Evolutionary conservation across 768 basidiomycete genomes (phyloP), one percentile per base, ranked within the genome.

Genomic region (Phaeolepiota aurea): DNA sequence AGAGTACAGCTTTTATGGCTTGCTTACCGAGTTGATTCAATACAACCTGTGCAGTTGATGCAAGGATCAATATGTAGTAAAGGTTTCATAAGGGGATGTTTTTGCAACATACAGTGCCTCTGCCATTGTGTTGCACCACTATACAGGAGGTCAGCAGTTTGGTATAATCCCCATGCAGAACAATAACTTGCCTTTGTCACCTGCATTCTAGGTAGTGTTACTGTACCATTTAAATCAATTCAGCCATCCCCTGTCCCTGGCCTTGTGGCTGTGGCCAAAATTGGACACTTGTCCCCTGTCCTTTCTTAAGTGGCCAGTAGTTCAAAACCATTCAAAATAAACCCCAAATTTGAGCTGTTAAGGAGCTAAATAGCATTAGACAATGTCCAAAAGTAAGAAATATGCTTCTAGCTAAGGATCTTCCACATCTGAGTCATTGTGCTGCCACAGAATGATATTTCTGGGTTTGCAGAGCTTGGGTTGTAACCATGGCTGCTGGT

Each of bases 121-220:
- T 61, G 33, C 63, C 62, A 37, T 65, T 65, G 53, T 65, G 62
- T 40, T 65, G 63, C 32, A 65, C 48, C 22, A 64, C 58, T 54
- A 33, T 20, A 34, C 14, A 13, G 4, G 12, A 13, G 9, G 11
- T 41, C 5, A 41, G 3, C 5, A 12, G 20, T 10, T 11, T 38
- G 20, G 19, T 14, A 16, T 22, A 38, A 14, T 11, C 9, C 16
- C 9, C 9, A 5, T 12, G 11, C 9, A 20, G 11, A 25, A 16
- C 37, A 36, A 35, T 2, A 31, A 31, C 28, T 18, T 10, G 3
- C 56, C 49, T 47, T 64, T 63, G 45, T 63, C 62, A 4, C 51
- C 51, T 3, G 61, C 61, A 34, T 59, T 53, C 56, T 64, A 41
- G 15, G 13, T 16, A 25, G 14, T 40, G 40, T 42, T 35, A 20